A percentile compares a stretch with the other conserved stretches of the same genome.
These are phyloP conservation scores for Barnettozyma populi DNA, from an alignment of 805 yeast genomes.

Conservation along the genomic window DNA sequence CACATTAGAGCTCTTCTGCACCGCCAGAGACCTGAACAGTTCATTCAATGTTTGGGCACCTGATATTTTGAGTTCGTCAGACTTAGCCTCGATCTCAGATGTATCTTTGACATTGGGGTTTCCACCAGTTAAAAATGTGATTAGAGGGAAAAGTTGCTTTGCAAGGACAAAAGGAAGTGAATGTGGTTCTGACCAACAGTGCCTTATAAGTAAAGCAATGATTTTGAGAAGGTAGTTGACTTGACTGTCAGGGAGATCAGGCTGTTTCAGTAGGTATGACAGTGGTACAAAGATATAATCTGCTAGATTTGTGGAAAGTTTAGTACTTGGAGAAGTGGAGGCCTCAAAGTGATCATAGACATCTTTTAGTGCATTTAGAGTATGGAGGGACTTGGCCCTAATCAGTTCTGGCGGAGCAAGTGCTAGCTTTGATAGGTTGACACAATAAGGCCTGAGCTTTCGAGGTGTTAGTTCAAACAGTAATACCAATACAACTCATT, in stretches of 20 bases:
- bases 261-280: conserved; percentile 45
- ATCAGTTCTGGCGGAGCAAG: conserved; percentile 34
- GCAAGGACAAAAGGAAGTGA: conserved; percentile 33
- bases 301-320: conserved; percentile 39
- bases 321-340: conserved; percentile 13
- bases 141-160: conserved; percentile 41
- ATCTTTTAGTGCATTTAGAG: conserved; percentile 30
- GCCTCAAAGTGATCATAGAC: conserved; percentile 24
- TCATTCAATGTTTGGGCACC: conserved; percentile 30
- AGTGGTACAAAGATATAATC: conserved; percentile 62
- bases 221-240: conserved; percentile 42
- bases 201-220: conserved; percentile 36
- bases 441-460: conserved; percentile 37
- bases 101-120: conserved; percentile 32
- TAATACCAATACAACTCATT: neutral
- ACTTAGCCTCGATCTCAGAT: conserved; percentile 20
- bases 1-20: conserved; percentile 17
- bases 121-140: conserved; percentile 43
- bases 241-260: conserved; percentile 40
- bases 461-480: conserved; percentile 7
- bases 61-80: conserved; percentile 33
- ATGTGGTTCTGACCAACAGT: conserved; percentile 42
- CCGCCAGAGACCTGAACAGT: conserved; percentile 28
- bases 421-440: conserved; percentile 37
- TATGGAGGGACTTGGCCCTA: conserved; percentile 27